These are phyloP conservation scores for Metschnikowia reukaufii DNA, from an alignment of 805 yeast species.

Conservation along the genomic window DNA sequence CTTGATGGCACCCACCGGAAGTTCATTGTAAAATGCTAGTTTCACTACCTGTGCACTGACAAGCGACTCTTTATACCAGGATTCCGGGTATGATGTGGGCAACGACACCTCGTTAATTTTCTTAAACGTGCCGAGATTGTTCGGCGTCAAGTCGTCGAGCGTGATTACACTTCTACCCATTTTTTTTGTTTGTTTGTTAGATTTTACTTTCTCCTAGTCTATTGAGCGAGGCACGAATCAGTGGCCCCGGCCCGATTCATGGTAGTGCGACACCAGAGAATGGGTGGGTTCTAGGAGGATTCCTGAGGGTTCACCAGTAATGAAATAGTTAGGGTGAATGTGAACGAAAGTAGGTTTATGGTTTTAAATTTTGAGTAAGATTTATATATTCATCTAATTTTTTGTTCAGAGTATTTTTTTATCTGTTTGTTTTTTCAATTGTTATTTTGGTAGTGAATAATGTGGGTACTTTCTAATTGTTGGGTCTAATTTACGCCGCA, in stretches of 20 bases:
- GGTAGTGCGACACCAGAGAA: not conserved
- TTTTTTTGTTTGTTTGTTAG: not conserved
- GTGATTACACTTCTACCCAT: conserved; percentile 47
- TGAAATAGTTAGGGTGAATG: too few species aligned
- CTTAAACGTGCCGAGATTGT: conserved; percentile 59
- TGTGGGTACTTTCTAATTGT: too few species aligned
- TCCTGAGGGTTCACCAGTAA: too few species aligned
- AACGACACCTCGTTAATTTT: conserved; percentile 53
- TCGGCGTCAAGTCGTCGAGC: conserved; percentile 57
- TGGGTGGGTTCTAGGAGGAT: not conserved
- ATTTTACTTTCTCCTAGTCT: not conserved
- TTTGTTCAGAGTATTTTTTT: too few species aligned
- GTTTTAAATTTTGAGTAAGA: too few species aligned
- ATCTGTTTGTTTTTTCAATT: too few species aligned
- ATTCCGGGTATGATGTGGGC: conserved; percentile 51
- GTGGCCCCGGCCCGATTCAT: not conserved
- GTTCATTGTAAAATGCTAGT: conserved; percentile 67
- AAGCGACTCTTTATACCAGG: conserved; percentile 52
- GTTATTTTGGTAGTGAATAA: too few species aligned
- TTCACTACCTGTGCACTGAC: conserved; percentile 52
- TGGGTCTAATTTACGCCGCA: too few species aligned
- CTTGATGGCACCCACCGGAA: conserved; percentile 78
- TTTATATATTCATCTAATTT: too few species aligned
- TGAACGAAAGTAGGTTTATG: too few species aligned
- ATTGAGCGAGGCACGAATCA: not conserved